Evolutionary conservation across 164 flowering plant species (phyloP).

Genomic region (Nymphaea colorata): DNA sequence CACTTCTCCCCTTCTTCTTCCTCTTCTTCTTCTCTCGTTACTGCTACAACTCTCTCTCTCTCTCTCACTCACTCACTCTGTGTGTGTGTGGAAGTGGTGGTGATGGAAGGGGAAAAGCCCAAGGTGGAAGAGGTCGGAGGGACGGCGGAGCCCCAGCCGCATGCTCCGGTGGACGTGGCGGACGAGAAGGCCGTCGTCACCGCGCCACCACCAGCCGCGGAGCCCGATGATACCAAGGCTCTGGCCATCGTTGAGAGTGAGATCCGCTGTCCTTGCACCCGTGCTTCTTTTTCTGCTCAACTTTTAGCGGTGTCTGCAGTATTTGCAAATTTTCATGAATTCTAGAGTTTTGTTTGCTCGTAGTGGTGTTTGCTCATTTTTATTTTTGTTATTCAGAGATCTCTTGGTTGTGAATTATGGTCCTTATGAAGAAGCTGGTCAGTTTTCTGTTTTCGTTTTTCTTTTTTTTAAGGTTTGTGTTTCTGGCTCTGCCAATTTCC

Average conservation of each 20-base stretch:
- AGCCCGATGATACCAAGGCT: constrained; percentile 41
- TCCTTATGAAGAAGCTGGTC: neutral
- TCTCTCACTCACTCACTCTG: too few relatives aligned
- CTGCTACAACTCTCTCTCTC: too few relatives aligned
- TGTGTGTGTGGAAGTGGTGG: too few relatives aligned
- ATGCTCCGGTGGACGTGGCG: constrained; percentile 8
- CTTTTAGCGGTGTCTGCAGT: neutral
- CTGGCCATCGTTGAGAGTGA: constrained; percentile 38
- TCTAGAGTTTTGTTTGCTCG: too few relatives aligned
- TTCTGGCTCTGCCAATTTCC: too few relatives aligned
- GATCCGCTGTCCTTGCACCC: constrained; percentile 1
- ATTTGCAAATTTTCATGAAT: neutral
- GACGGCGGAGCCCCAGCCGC: neutral
- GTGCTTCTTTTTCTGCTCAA: too few relatives aligned
- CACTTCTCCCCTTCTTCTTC: too few relatives aligned
- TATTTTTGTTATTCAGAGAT: neutral
- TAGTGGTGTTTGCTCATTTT: neutral
- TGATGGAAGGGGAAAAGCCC: neutral
- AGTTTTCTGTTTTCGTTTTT: neutral
- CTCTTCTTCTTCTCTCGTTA: too few relatives aligned
- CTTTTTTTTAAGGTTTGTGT: too few relatives aligned
- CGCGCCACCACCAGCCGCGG: constrained; percentile 12
- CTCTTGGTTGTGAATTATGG: neutral
- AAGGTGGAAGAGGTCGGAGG: neutral
- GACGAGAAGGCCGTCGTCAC: constrained; percentile 27